Percentiles rank a stretch among this genome's conserved stretches.
Conservation (phyloP, 441 rosid species). For the Croton setiger region DNA sequence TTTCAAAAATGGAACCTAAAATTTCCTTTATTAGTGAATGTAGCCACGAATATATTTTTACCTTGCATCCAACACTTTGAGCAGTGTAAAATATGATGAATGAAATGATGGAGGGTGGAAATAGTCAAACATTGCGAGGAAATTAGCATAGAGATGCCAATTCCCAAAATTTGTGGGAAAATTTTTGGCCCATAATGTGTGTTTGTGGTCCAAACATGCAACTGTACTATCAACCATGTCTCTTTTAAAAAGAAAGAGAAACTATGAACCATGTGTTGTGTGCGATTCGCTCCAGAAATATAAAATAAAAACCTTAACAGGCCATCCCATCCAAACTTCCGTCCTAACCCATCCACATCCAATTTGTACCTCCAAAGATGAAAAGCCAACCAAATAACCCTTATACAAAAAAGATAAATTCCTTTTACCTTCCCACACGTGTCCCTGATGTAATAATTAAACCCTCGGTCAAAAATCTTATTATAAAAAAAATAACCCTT, state of each 20-base stretch:
- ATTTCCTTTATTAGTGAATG: too few relatives aligned
- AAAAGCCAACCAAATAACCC: too few relatives aligned
- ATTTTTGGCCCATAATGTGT: neutral
- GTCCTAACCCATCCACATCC: too few relatives aligned
- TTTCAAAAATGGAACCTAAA: too few relatives aligned
- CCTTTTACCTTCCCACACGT: constrained; percentile 23
- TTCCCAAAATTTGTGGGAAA: neutral
- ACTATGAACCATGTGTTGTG: neutral
- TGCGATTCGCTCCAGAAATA: neutral
- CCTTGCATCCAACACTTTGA: too few relatives aligned
- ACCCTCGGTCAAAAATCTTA: constrained; percentile 3
- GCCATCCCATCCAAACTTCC: too few relatives aligned
- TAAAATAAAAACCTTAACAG: neutral
- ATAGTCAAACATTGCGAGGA: neutral
- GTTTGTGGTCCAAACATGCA: constrained; percentile 7
- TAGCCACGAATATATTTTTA: too few relatives aligned
- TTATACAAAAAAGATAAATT: neutral
- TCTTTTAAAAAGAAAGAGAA: neutral
- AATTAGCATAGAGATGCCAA: neutral
- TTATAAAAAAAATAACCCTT: neutral
- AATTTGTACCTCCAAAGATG: too few relatives aligned
- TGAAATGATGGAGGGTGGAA: neutral
- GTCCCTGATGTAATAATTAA: constrained; percentile 20
- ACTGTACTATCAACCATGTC: constrained; percentile 2
- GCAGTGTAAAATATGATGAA: too few relatives aligned